Base-by-base conservation (phyloP, 495 filamentous ascomycete species). In the Penicillium egyptiacum region DNA sequence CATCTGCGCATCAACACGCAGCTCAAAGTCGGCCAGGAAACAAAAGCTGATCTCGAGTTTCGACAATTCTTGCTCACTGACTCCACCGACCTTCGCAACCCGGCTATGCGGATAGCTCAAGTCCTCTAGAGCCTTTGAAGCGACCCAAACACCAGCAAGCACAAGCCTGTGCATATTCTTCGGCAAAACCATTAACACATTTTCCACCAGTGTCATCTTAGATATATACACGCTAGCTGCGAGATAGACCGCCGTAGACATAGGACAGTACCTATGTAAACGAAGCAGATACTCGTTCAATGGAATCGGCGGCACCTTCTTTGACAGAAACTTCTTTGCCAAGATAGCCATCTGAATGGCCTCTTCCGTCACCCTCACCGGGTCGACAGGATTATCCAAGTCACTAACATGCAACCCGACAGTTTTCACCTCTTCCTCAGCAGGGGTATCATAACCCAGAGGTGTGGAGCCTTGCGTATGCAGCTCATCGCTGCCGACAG, bases 241-340 rank as follows among this genome's bases (percentile, higher is more conserved):
- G n/a, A 98, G 85, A 63, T 94, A 96, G 31, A 97, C 95, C 16
- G 86, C 92, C 3, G 94, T 93, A n/a, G 91, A 95, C 84, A 97
- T 88, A 20, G 95, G 93, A 61, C 94, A 98, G 69, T 86, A 98
- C 37, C 78, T 80, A 68, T 98, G 93, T 47, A 98, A 83, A 43
- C 94, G 89, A 58, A 85, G 72, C 19, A 97, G 79, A 69, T 98
- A 98, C 46, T 95, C 88, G 61, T 88, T 85, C 44, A 98, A 75
- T 10, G 87, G 76, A 51, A 98, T 90, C 2, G 85, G 82, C 10
- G 94, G 94, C 1, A 88, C 84, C 35, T 84, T 81, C 66, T 94
- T 96, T 22, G 89, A 93, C 70, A 92, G 92, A 73, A 98, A 98
- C 56, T 94, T 91, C 28, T 90, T 85, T 11, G 88, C 88, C 49